Evolutionary conservation across 2,329 filamentous ascomycete genomes (phyloP).

Genomic region (Phaeosphaeria sp.): DNA sequence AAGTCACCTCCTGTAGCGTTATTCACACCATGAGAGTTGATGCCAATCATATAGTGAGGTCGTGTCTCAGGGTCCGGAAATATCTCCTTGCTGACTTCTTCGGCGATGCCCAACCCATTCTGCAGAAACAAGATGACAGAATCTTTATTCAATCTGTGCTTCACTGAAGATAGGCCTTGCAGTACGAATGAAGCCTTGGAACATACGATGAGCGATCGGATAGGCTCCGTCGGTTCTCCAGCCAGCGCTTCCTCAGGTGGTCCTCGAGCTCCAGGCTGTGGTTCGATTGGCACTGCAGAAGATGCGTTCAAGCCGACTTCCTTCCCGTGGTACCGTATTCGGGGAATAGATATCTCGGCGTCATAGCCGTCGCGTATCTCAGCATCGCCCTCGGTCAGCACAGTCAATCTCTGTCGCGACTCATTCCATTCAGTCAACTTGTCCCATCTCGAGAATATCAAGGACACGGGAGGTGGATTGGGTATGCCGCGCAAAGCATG

Average conservation of each 20-base stretch:
- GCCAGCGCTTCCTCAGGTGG: conserved; percentile 10
- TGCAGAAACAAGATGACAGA: conserved; percentile 80
- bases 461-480: conserved; percentile 74
- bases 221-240: conserved; percentile 54
- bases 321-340: conserved; percentile 47
- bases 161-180: conserved; percentile 70
- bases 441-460: conserved; percentile 72
- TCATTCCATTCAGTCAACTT: conserved; percentile 57
- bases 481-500: conserved; percentile 69
- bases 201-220: conserved; percentile 78
- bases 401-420: conserved; percentile 51
- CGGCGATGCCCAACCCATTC: conserved; percentile 84
- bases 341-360: conserved; percentile 51
- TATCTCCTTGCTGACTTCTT: conserved; percentile 73
- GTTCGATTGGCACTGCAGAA: conserved; percentile 11
- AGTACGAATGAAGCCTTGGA: conserved; percentile 76
- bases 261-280: not conserved
- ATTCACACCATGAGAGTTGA: conserved; percentile 66
- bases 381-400: conserved; percentile 54
- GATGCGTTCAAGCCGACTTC: conserved; percentile 29
- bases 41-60: conserved; percentile 79
- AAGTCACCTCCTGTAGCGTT: conserved; percentile 54
- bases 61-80: conserved; percentile 71
- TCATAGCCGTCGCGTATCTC: conserved; percentile 53
- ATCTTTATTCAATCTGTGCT: conserved; percentile 69